A percentile compares a stretch with the other conserved stretches of the same genome.
These are phyloP conservation scores for Isatis tinctoria DNA, from an alignment of 345 rosid species.

Conservation along the genomic window DNA sequence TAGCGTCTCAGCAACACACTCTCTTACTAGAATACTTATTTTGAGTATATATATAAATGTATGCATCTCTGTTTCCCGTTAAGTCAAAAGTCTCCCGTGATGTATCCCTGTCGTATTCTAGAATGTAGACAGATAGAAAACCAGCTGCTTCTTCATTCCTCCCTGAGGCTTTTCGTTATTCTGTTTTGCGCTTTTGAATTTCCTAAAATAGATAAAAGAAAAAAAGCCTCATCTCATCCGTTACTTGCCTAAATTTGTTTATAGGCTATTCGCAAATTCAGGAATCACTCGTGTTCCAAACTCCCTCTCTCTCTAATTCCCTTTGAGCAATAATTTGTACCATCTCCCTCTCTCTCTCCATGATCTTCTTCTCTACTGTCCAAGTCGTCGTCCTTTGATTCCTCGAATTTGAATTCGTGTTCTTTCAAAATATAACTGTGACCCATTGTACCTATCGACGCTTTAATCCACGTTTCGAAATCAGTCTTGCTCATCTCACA, in stretches of 20 bases:
- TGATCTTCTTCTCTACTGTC: background rate
- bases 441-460: background rate
- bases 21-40: too few relatives aligned
- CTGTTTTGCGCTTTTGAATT: constrained; percentile 13
- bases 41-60: too few relatives aligned
- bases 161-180: background rate
- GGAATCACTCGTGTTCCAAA: constrained; percentile 25
- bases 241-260: constrained; percentile 23
- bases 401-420: background rate
- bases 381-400: constrained; percentile 7
- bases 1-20: background rate
- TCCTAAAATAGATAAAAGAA: constrained; percentile 9
- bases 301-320: constrained; percentile 4
- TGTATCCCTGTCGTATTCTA: background rate
- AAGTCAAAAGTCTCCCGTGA: background rate
- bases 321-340: background rate
- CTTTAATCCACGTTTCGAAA: background rate
- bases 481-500: background rate
- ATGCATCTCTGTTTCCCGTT: background rate
- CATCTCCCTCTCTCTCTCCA: background rate
- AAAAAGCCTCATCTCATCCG: constrained; percentile 4
- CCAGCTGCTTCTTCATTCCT: background rate
- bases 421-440: background rate
- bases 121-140: constrained; percentile 19
- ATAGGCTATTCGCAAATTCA: constrained; percentile 31